Evolutionary conservation across 441 rosid species (phyloP), one percentile per base, ranked within the genome.

Genomic region (Populus tomentosa): DNA sequence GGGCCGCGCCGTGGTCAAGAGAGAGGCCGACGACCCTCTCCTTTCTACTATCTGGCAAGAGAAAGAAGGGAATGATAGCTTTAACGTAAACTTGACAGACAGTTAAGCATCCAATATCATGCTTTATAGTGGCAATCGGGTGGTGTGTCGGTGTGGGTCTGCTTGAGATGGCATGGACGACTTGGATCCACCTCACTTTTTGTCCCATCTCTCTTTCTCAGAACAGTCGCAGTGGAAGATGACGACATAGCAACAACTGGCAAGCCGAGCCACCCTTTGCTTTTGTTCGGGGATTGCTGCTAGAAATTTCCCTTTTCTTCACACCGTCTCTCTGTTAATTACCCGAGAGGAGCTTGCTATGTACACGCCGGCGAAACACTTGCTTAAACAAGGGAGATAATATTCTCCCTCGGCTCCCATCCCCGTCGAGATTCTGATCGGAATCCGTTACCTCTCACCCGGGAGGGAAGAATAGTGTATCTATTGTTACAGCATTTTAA

Each of bases 181-280:
- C 80, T 63, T 16, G 78, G 81, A 77, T 77, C 78, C 84, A 79
- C 76, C 46, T 77, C 84, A 61, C 7, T 59, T 35, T n/a, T 32
- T 13, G 65, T 69, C 61, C 21, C 11, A 26, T 26, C 14, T 33
- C 61, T 71, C 73, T 67, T 70, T 10, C 18, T 18, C 59, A 26
- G 13, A 66, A 40, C 11, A 40, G n/a, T 72, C 46, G 10, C 11
- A 7, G 20, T 35, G 6, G 42, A 33, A 21, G 13, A 73, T 61
- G 62, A 18, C 2, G 13, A 6, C 7, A 35, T 3, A 35, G 38
- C 38, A 35, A 35, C 38, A 35, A 35, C 38, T 35, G 38, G 38
- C 38, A 2, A 35, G 38, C 38, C 38, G 1, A 35, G 38, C 38
- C 38, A 5, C 38, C 38, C 38, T 35, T 50, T 16, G 7, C 56